Evolutionary conservation across 805 yeast genomes (phyloP).

Genomic region (Kurtzmaniella cleridarum): DNA sequence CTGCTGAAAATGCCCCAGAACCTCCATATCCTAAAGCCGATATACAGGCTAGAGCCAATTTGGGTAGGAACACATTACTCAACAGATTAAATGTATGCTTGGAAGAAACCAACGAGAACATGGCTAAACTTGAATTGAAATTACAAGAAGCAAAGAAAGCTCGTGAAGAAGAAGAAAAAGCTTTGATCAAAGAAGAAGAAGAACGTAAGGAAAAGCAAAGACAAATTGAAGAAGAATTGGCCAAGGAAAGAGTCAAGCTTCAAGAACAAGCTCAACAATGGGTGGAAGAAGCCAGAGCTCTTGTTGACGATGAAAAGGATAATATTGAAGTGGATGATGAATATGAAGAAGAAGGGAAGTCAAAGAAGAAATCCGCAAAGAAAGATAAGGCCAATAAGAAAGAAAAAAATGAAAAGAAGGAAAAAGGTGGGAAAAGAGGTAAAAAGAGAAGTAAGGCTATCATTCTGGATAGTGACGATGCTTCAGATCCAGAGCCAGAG

Average conservation of each 20-base stretch:
- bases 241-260: slow-evolving; percentile 41
- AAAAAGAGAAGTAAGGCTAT: slow-evolving; percentile 24
- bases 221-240: slow-evolving; percentile 40
- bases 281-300: slow-evolving; percentile 38
- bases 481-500: slow-evolving; percentile 15
- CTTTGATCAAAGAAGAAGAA: slow-evolving; percentile 31
- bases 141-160: slow-evolving; percentile 68
- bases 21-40: slow-evolving; percentile 81
- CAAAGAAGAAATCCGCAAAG: slow-evolving; percentile 16
- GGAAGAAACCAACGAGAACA: slow-evolving; percentile 68
- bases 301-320: no score
- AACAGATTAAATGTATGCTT: slow-evolving; percentile 66
- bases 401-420: slow-evolving; percentile 26
- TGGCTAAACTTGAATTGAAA: slow-evolving; percentile 50
- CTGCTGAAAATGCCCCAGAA: slow-evolving; percentile 45
- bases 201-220: slow-evolving; percentile 39
- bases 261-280: slow-evolving; percentile 49
- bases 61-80: slow-evolving; percentile 73
- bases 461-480: slow-evolving; percentile 31
- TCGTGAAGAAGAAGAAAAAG: slow-evolving; percentile 51
- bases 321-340: slow-evolving; percentile 32
- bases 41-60: slow-evolving; percentile 76
- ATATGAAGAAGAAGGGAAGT: slow-evolving; percentile 29
- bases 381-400: slow-evolving; percentile 20
- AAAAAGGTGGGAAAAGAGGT: slow-evolving; percentile 23